These are phyloP conservation scores for Fusarium solani-melongenae DNA, from an alignment of 2,329 filamentous ascomycete genomes.

Conservation along the genomic window DNA sequence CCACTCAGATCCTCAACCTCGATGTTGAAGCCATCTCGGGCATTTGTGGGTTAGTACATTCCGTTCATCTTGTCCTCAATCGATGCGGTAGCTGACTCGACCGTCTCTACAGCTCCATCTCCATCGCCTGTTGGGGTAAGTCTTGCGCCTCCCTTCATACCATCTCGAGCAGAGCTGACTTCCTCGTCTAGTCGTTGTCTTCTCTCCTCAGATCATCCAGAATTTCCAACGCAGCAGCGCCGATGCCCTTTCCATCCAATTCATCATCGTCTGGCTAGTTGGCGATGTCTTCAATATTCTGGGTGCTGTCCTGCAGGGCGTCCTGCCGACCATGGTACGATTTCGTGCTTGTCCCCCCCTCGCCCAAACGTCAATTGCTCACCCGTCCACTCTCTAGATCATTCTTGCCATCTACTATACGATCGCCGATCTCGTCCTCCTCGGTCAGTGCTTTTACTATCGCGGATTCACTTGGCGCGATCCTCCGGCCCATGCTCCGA, in stretches of 20 bases:
- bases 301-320: slow-evolving; percentile 89
- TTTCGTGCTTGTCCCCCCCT: not conserved
- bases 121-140: slow-evolving; percentile 87
- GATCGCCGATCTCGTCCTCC: slow-evolving; percentile 86
- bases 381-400: slow-evolving; percentile 58
- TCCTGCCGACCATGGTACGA: slow-evolving; percentile 88
- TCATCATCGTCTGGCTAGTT: slow-evolving; percentile 90
- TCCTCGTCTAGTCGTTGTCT: slow-evolving; percentile 77
- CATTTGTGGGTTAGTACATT: slow-evolving; percentile 77
- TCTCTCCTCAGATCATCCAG: slow-evolving; percentile 95
- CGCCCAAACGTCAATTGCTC: slow-evolving; percentile 2
- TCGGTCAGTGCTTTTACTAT: slow-evolving; percentile 96
- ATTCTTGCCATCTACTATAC: slow-evolving; percentile 97
- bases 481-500: slow-evolving; percentile 57
- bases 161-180: slow-evolving; percentile 25
- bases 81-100: slow-evolving; percentile 17
- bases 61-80: slow-evolving; percentile 42
- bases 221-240: slow-evolving; percentile 89
- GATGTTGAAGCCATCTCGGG: slow-evolving; percentile 92
- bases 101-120: slow-evolving; percentile 76
- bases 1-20: slow-evolving; percentile 71
- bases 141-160: slow-evolving; percentile 8
- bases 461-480: slow-evolving; percentile 80
- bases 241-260: slow-evolving; percentile 89
- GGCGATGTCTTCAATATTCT: slow-evolving; percentile 98